These are phyloP conservation scores for Ceratonia siliqua DNA, from an alignment of 306 rosid species.

Conservation along the genomic window DNA sequence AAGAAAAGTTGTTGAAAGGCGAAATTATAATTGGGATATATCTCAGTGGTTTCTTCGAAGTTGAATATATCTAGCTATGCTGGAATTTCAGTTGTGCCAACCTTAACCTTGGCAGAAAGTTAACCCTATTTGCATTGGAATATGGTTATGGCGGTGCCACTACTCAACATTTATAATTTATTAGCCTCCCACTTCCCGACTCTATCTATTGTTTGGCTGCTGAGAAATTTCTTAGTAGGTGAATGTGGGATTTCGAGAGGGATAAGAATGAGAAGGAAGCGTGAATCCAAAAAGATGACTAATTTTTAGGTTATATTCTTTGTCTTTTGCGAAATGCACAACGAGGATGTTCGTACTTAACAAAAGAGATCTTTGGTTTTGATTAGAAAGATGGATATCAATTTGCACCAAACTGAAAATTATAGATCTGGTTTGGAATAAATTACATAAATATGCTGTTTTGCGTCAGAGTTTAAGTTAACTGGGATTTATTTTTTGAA, in stretches of 20 bases:
- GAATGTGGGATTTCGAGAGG: conserved; percentile 33
- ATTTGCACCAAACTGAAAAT: not conserved
- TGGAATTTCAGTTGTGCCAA: conserved; percentile 38
- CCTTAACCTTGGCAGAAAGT: conserved; percentile 44
- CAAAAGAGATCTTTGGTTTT: not conserved
- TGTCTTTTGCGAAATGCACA: conserved; percentile 31
- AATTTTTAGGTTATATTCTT: conserved; percentile 12
- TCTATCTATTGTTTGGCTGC: conserved; percentile 23
- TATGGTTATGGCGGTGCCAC: conserved; percentile 56
- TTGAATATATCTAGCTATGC: conserved; percentile 28
- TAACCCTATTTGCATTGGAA: conserved; percentile 42
- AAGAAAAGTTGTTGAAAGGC: conserved; percentile 40
- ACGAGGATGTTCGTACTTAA: conserved; percentile 35
- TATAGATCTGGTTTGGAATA: not conserved
- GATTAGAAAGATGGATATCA: not conserved
- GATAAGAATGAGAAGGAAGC: conserved; percentile 30
- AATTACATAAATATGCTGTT: not conserved
- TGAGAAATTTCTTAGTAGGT: conserved; percentile 35
- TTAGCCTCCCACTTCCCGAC: not conserved
- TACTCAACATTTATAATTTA: conserved; percentile 10
- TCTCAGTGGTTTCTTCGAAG: conserved; percentile 31
- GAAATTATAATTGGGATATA: conserved; percentile 38
- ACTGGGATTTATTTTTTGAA: not conserved
- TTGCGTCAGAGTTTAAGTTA: conserved; percentile 29
- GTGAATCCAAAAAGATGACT: conserved; percentile 26